Base-by-base conservation (phyloP, 306 rosid genomes). In the Sesbania bispinosa region DNA sequence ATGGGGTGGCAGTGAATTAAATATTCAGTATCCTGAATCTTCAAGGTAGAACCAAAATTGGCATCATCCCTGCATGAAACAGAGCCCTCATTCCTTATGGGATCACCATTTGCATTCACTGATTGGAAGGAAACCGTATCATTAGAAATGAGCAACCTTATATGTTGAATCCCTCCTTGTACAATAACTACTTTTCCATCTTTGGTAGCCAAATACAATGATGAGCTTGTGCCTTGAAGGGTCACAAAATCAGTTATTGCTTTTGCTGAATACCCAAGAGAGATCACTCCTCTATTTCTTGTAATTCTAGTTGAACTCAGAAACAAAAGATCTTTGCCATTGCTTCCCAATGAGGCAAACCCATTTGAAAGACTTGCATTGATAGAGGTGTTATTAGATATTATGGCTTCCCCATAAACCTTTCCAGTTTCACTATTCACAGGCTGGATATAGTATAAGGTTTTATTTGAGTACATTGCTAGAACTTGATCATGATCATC, bases 131-230 rank as follows among this genome's bases (percentile, higher is more conserved):
- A 71, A 52, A 62, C 82, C 4, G 23, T 62, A 7, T 74, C 80
- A 18, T 58, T 45, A 33, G 46, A 27, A 71, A 86, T 10, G 3
- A 58, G 33, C 65, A 81, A 19, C 29, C 14, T 55, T 13, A 67
- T 41, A 51, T 73, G 24, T 46, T 59, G 52, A 30, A 78, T 53
- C 66, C 79, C 91, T 76, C 53, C 65, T 4, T n/a, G n/a, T n/a
- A 69, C 65, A 39, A 86, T 73, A 68, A 81, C n/a, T n/a, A n/a
- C 70, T 54, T 68, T 36, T 8, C 90, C 88, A 71, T 77, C 83
- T 27, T 38, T 61, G 13, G 85, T 60, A n/a, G 82, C 83, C 43
- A 86, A 52, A 67, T 83, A 69, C n/a, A n/a, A n/a, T n/a, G n/a
- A n/a, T 23, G 80, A 64, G 52, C 62, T 68, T 6, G 75, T 65